Conservation (phyloP, 169 alveolate species). For the Eimeria sp. region DNA sequence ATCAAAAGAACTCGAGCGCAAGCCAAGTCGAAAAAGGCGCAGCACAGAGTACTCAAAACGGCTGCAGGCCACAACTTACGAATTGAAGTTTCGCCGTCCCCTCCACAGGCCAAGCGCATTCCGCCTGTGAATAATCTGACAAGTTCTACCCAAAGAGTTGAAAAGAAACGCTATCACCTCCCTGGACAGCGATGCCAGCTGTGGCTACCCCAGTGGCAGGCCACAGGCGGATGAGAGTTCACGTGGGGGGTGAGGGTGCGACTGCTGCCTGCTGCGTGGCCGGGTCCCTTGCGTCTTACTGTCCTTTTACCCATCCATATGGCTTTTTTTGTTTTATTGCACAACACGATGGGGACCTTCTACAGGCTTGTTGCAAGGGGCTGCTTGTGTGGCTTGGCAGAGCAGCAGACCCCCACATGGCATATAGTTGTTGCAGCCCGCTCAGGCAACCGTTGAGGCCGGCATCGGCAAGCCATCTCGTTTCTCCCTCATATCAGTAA, state of each 20-base stretch:
- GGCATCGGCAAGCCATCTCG: background rate
- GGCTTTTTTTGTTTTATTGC: background rate
- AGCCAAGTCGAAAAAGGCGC: conserved; percentile 69
- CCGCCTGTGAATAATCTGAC: conserved; percentile 73
- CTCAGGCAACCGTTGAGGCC: conserved; percentile 8
- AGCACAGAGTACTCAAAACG: conserved; percentile 61
- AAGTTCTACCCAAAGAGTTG: conserved; percentile 54
- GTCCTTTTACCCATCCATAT: conserved; percentile 11
- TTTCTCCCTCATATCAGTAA: background rate
- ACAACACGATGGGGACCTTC: conserved; percentile 7
- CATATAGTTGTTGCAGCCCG: conserved; percentile 39
- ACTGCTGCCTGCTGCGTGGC: conserved; percentile 72
- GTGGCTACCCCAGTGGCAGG: conserved; percentile 80
- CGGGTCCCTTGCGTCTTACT: conserved; percentile 68
- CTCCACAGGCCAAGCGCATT: conserved; percentile 59
- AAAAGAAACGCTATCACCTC: conserved; percentile 63
- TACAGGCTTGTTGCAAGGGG: conserved; percentile 33
- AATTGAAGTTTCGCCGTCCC: conserved; percentile 28
- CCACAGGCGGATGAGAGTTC: conserved; percentile 72
- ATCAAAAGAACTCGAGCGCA: conserved; percentile 34
- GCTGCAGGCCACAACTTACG: conserved; percentile 64
- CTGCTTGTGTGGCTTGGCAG: conserved; percentile 38
- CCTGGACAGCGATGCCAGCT: conserved; percentile 67
- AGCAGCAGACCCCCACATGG: conserved; percentile 55
- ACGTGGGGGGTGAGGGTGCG: conserved; percentile 82